phyloP scores from a whole-genome alignment of 345 rosid genomes.

The Gossypium herbaceum region DNA sequence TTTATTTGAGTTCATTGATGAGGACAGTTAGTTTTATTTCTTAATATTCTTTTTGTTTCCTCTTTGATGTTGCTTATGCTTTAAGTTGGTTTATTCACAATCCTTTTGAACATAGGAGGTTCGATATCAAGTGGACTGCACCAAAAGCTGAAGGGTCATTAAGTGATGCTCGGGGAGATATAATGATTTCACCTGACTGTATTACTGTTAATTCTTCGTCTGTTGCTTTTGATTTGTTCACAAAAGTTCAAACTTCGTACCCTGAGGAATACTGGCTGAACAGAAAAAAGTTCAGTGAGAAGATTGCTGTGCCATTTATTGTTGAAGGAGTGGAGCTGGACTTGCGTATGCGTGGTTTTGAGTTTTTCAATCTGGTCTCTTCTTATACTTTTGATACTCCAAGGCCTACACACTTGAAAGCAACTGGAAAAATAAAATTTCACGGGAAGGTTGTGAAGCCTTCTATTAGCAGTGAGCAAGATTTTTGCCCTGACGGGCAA shows the following conservation, averaged over 20 bases:
- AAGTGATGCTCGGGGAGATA: constrained; percentile 94
- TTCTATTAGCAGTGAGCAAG: constrained; percentile 25
- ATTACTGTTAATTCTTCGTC: constrained; percentile 80
- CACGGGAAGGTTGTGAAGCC: constrained; percentile 67
- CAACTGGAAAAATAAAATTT: constrained; percentile 89
- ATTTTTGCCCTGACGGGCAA: constrained; percentile 27
- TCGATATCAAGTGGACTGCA: constrained; percentile 93
- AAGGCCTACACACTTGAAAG: constrained; percentile 86
- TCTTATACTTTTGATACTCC: constrained; percentile 93
- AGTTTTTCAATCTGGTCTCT: constrained; percentile 81
- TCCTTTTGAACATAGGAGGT: constrained; percentile 61
- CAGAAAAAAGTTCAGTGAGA: constrained; percentile 34
- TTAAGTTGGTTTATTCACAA: constrained; percentile 15
- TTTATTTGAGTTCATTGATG: constrained; percentile 4
- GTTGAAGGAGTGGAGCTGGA: constrained; percentile 93
- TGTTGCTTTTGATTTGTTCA: constrained; percentile 74
- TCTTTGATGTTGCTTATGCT: constrained; percentile 14
- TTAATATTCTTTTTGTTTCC: constrained; percentile 19
- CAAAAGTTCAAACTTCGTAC: constrained; percentile 76
- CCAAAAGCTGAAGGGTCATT: constrained; percentile 98
- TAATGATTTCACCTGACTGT: constrained; percentile 81
- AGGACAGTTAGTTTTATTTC: constrained; percentile 1
- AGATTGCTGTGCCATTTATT: constrained; percentile 50
- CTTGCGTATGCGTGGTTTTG: constrained; percentile 93
- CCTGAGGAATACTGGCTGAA: constrained; percentile 51